Evolutionary conservation across 352 stramenopile species (phyloP), one percentile per base, ranked within the genome.

Genomic region (Phytophthora megakarya): DNA sequence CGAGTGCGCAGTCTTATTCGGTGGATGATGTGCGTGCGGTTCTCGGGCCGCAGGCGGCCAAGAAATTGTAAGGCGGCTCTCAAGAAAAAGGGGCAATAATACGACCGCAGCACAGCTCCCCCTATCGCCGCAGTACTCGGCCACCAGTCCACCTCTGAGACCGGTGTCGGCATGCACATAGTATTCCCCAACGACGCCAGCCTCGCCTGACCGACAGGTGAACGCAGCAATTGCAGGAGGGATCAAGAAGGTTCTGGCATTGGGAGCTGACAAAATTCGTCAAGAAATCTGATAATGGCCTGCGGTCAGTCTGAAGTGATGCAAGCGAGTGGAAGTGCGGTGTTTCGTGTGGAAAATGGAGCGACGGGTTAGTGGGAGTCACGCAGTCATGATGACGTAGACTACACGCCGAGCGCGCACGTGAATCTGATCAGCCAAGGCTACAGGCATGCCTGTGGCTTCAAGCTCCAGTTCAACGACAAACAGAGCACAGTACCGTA

Each of bases 211-310:
- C 25, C 15, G 10, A 10, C 22, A 16, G 35, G 59, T 67, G 6
- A 61, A 61, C 19, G n/a, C n/a, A n/a, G n/a, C n/a, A n/a, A n/a
- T n/a, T n/a, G n/a, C n/a, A n/a, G n/a, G n/a, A n/a, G n/a, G n/a
- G n/a, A n/a, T n/a, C n/a, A n/a, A n/a, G n/a, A n/a, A n/a, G n/a
- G n/a, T n/a, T n/a, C n/a, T n/a, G n/a, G n/a, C n/a, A n/a, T n/a
- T 61, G 23, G 5, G 25, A 49, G 3, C n/a, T n/a, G n/a, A n/a
- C n/a, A n/a, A n/a, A n/a, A n/a, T n/a, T n/a, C n/a, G n/a, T n/a
- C n/a, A n/a, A n/a, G n/a, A n/a, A n/a, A n/a, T n/a, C 21, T 65
- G 28, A 37, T 39, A 28, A 65, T 65, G 45, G 46, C 56, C 12
- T 22, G 44, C 1, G 37, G 45, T 6, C 46, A 52, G 15, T 46